Base-by-base conservation (phyloP, 257 asterid genomes). In the Agastache rugosa region DNA sequence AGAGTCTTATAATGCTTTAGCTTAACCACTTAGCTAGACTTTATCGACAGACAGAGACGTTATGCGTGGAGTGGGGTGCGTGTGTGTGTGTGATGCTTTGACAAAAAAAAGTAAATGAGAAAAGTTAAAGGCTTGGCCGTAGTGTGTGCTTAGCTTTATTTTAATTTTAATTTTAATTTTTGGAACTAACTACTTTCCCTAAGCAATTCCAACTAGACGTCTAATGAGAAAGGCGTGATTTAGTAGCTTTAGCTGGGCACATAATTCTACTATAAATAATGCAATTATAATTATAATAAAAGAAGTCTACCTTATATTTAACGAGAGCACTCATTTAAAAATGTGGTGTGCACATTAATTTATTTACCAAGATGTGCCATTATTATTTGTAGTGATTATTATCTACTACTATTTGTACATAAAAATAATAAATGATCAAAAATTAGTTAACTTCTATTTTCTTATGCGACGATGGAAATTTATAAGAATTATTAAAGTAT, bases 61-160 rank as follows among this genome's bases (percentile, higher is more conserved):
- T 45, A 6, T 53, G 60, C 22, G 55, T 48, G 63, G 45, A 19
- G 15, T 2, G 19, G 5, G 8, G 22, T 3, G 29, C 6, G 42
- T 5, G 44, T 5, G 44, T 11, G 47, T 60, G 75, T 17, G 68
- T 63, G 47, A 78, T 78, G 74, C 78, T 78, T 73, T 66, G 83
- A 67, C 31, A 72, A 66, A 58, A 72, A 47, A 64, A 23, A 78
- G 67, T 59, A 73, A 66, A 47, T 48, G 70, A 25, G 5, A 79
- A 79, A 79, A 79, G 83, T 69, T 74, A 63, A 79, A 79, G 77
- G n/a, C 61, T 76, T 80, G 78, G 75, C 65, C 56, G n/a, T 55
- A 29, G 45, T 45, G 64, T 55, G 51, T 48, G 72, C 31, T 11
- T 39, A 25, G 25, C 56, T 71, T 75, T 75, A 29, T 73, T 71